Conservation (phyloP, 805 yeast genomes). For the Cyberlindnera mrakii region DNA sequence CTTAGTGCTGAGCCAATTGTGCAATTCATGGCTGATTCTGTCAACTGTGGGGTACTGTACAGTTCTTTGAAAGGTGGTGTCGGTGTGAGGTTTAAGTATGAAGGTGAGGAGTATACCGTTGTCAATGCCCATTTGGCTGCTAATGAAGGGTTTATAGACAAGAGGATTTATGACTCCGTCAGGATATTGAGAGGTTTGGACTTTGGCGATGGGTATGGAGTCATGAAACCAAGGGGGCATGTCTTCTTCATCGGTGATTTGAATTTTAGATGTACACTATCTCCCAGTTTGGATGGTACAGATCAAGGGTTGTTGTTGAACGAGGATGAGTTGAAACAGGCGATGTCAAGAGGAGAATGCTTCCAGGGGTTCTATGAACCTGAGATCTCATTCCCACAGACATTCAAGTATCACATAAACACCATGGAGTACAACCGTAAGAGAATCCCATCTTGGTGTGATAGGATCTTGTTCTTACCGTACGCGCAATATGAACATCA, state of each 20-base stretch:
- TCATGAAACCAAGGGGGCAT: slow-evolving; percentile 48
- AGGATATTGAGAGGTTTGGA: slow-evolving; percentile 46
- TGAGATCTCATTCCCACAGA: slow-evolving; percentile 63
- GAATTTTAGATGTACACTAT: slow-evolving; percentile 56
- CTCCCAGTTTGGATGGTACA: slow-evolving; percentile 7
- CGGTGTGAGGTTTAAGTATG: slow-evolving; percentile 44
- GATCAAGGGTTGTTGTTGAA: slow-evolving; percentile 15
- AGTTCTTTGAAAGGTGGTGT: slow-evolving; percentile 75
- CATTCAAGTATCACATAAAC: slow-evolving; percentile 60
- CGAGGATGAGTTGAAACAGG: slow-evolving; percentile 31
- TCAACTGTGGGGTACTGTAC: slow-evolving; percentile 24
- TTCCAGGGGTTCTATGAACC: slow-evolving; percentile 66
- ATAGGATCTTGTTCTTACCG: slow-evolving; percentile 59
- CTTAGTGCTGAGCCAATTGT: slow-evolving; percentile 25
- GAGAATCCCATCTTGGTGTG: slow-evolving; percentile 88
- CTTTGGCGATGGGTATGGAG: slow-evolving; percentile 48
- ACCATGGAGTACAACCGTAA: slow-evolving; percentile 45
- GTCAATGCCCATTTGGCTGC: slow-evolving; percentile 74
- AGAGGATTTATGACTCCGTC: slow-evolving; percentile 49
- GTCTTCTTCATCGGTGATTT: slow-evolving; percentile 79
- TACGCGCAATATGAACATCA: slow-evolving; percentile 32
- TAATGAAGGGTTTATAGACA: slow-evolving; percentile 54
- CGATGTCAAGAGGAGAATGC: slow-evolving; percentile 33
- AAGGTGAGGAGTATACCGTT: slow-evolving; percentile 41
- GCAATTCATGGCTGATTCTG: slow-evolving; percentile 1